Base-by-base conservation (phyloP, 1,284 basidiomycete genomes). In the Dichomitus squalens region DNA sequence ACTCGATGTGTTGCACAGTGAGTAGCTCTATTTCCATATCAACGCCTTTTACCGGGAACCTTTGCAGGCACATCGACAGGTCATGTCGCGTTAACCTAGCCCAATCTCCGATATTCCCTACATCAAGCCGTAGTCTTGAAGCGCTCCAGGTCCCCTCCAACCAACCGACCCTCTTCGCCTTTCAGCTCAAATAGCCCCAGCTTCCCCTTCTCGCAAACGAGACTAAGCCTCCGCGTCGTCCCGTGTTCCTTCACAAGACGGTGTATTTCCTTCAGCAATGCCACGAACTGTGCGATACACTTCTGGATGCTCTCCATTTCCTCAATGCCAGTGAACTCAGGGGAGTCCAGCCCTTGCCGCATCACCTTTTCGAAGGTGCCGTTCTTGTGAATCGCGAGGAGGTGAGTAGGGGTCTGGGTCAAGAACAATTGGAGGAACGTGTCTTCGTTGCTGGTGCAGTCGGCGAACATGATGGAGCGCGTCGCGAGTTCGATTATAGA, bases 351-450 rank as follows among this genome's bases (percentile, higher is more conserved):
- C 35, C 73, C 75, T 27, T 73, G 71, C 61, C 79, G 79, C 48
- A 75, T 63, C 16, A 84, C 70, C n/a, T 70, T 64, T 4, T 65
- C 57, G 67, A 85, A 85, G 1, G 23, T 41, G 1, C 57, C 66
- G 0, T 83, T 83, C 20, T 75, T 63, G 61, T 86, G 83, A 7
- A 80, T 66, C 0, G 76, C 84, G 25, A 85, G 70, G 66, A 78
- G 79, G 55, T 76, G 77, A 46, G 82, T 74, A 0, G 77, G 73
- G 0, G 83, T 85, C 63, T 85, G 81, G 1, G 83, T 84, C 56
- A 86, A 74, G 69, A 78, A 82, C 2, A 85, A 66, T 64, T 85
- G 83, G 43, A 85, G 66, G 47, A 82, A 69, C 3, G 75, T 69
- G 3, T 75, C 71, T 44, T 82, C 53, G 33, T 16, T n/a, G 38